These are phyloP conservation scores for Claviceps capensis DNA, from an alignment of 2,329 filamentous ascomycete genomes.

Conservation along the genomic window DNA sequence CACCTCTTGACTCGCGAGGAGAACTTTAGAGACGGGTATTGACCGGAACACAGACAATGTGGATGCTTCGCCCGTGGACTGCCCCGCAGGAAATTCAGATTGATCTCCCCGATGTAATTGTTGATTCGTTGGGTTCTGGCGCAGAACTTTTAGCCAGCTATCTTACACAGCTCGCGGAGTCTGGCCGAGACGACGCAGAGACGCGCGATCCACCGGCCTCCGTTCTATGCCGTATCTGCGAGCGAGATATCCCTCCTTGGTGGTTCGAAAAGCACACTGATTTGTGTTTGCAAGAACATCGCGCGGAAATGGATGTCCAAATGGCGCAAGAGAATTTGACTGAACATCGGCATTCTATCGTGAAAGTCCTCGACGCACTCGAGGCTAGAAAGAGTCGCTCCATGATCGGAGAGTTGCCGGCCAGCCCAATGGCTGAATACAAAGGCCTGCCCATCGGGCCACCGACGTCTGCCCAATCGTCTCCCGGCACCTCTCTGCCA, in stretches of 20 bases:
- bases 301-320: conserved; percentile 95
- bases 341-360: conserved; percentile 87
- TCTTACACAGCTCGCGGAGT: conserved; percentile 77
- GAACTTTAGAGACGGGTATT: not conserved
- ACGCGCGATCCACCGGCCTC: conserved; percentile 74
- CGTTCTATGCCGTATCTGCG: conserved; percentile 90
- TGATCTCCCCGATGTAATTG: conserved; percentile 75
- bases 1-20: not conserved
- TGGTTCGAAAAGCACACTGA: conserved; percentile 99
- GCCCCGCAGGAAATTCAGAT: conserved; percentile 88
- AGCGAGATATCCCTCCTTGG: conserved; percentile 94
- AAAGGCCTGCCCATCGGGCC: conserved; percentile 78
- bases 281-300: conserved; percentile 86
- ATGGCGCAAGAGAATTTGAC: conserved; percentile 84
- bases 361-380: conserved; percentile 84
- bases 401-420: conserved; percentile 37
- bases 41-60: conserved; percentile 65
- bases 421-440: conserved; percentile 58
- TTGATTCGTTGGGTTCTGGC: conserved; percentile 86
- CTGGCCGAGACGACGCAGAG: conserved; percentile 59
- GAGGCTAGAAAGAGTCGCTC: conserved; percentile 63
- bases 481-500: conserved; percentile 57
- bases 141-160: conserved; percentile 92
- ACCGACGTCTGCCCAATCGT: conserved; percentile 55
- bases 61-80: conserved; percentile 94